Evolutionary conservation across 1,284 basidiomycete genomes (phyloP).

Genomic region (Melampsora americana): DNA sequence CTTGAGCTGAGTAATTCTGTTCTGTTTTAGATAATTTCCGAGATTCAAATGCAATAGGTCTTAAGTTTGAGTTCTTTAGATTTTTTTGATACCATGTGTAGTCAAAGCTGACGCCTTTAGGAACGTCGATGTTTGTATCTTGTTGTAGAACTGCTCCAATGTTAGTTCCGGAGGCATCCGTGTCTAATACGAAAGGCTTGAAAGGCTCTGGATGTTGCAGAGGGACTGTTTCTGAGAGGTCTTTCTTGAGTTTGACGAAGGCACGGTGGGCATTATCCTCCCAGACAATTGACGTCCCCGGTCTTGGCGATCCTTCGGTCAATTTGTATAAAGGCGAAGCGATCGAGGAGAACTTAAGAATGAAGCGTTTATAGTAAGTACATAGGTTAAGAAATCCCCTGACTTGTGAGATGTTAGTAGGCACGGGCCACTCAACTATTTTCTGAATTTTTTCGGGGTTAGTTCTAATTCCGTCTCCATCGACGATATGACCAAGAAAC

Average conservation of each 20-base stretch:
- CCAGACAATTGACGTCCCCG: constrained; percentile 2
- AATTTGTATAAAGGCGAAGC: constrained; percentile 7
- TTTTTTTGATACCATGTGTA: not conserved
- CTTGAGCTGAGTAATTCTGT: too few relatives aligned
- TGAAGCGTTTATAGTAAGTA: constrained; percentile 21
- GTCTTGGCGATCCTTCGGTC: constrained; percentile 4
- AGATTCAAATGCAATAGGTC: constrained; percentile 14
- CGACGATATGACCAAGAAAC: constrained; percentile 12
- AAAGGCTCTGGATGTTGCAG: constrained; percentile 20
- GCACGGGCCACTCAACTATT: not conserved
- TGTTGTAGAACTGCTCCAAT: constrained; percentile 34
- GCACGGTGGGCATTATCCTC: not conserved
- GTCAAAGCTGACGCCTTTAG: not conserved
- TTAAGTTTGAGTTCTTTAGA: not conserved
- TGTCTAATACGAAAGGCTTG: not conserved
- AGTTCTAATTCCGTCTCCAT: not conserved
- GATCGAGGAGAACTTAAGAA: not conserved
- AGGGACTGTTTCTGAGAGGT: not conserved
- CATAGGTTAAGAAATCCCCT: constrained; percentile 13
- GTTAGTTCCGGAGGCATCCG: constrained; percentile 5
- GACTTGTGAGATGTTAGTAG: constrained; percentile 10
- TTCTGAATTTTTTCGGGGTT: not conserved
- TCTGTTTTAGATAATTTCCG: constrained; percentile 18
- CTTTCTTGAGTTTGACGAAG: not conserved
- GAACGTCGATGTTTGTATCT: not conserved